These are phyloP conservation scores for Austroboletus novae-zelandiae DNA, from an alignment of 1,284 basidiomycete species.

Conservation along the genomic window DNA sequence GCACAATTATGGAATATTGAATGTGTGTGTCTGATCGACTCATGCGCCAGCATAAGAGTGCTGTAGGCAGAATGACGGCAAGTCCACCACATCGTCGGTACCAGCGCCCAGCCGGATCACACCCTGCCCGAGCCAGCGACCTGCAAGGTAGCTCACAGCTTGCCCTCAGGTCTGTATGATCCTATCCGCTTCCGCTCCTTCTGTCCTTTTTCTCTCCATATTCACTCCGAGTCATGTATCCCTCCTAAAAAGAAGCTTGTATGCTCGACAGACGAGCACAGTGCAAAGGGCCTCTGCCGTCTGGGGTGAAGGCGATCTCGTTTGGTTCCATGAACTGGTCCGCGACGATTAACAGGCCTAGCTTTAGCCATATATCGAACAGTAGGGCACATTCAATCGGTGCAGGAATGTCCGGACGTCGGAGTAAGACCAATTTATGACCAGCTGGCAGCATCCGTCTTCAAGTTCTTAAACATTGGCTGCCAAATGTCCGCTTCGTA, in stretches of 20 bases:
- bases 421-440: conserved; percentile 91
- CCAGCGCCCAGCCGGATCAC: too few species aligned
- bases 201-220: too few species aligned
- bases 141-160: too few species aligned
- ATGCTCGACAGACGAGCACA: background rate
- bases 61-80: too few species aligned
- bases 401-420: conserved; percentile 90
- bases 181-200: too few species aligned
- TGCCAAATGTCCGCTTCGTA: conserved; percentile 26
- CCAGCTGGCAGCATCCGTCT: conserved; percentile 88
- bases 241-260: conserved; percentile 32
- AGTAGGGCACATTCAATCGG: conserved; percentile 79
- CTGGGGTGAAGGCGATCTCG: conserved; percentile 67
- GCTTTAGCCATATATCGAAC: conserved; percentile 89
- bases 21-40: too few species aligned
- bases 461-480: conserved; percentile 66
- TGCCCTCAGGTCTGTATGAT: too few species aligned
- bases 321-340: conserved; percentile 63
- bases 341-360: conserved; percentile 64
- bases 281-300: conserved; percentile 50
- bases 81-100: too few species aligned
- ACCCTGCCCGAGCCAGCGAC: too few species aligned
- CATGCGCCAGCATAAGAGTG: too few species aligned
- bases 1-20: too few species aligned
- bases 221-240: too few species aligned